These are phyloP conservation scores for Globisporangium spinosum DNA, from an alignment of 352 stramenopile genomes.

Conservation along the genomic window DNA sequence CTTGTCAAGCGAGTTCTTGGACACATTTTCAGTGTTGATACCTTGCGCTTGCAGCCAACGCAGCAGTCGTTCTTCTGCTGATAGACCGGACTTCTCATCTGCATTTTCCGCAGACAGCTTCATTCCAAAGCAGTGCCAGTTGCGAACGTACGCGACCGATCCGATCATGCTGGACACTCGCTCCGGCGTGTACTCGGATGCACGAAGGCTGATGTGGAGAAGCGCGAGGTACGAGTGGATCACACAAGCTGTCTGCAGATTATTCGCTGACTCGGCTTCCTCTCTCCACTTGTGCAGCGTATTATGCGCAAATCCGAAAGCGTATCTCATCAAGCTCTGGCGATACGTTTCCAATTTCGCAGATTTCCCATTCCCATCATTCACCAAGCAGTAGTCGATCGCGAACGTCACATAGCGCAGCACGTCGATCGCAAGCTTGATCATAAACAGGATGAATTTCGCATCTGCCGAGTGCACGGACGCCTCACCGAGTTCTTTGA, in stretches of 20 bases:
- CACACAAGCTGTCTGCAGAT: conserved; percentile 79
- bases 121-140: conserved; percentile 91
- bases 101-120: conserved; percentile 54
- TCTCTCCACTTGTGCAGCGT: conserved; percentile 77
- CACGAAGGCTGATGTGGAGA: conserved; percentile 64
- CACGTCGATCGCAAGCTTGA: conserved; percentile 79
- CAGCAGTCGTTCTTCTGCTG: conserved; percentile 72
- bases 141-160: conserved; percentile 84
- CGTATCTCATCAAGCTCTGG: conserved; percentile 48
- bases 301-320: conserved; percentile 62
- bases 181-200: conserved; percentile 63
- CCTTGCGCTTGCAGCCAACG: conserved; percentile 89
- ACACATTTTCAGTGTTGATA: conserved; percentile 84
- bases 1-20: conserved; percentile 77
- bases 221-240: conserved; percentile 80
- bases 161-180: conserved; percentile 72
- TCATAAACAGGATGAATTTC: conserved; percentile 87
- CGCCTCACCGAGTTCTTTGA: conserved; percentile 76
- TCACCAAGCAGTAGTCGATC: conserved; percentile 42
- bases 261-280: conserved; percentile 69
- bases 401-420: conserved; percentile 76
- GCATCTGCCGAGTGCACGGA: conserved; percentile 81
- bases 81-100: conserved; percentile 44
- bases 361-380: conserved; percentile 29
- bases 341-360: conserved; percentile 50